phyloP scores from a whole-genome alignment of 2,329 filamentous ascomycete species.

The Apiospora malaysiana region DNA sequence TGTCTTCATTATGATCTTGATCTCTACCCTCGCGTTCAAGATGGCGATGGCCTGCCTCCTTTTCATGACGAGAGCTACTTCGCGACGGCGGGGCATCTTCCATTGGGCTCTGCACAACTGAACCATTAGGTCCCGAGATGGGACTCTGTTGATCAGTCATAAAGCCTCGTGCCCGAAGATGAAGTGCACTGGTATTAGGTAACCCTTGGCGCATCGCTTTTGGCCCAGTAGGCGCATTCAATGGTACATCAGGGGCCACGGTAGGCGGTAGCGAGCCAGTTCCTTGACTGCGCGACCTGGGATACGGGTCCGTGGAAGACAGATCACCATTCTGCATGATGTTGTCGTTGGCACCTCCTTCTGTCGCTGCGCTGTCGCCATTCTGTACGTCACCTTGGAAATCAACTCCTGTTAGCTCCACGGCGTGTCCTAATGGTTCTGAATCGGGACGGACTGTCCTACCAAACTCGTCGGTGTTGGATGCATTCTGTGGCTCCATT shows the following conservation, averaged over 20 bases:
- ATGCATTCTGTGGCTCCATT: conserved; percentile 31
- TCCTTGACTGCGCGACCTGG: conserved; percentile 35
- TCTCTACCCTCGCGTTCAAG: conserved; percentile 43
- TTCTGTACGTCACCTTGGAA: conserved; percentile 32
- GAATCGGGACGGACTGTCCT: conserved; percentile 40
- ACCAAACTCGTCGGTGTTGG: conserved; percentile 49
- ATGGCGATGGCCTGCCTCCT: conserved; percentile 42
- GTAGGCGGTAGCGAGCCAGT: conserved; percentile 33
- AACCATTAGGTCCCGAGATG: conserved; percentile 39
- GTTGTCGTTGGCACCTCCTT: conserved; percentile 27
- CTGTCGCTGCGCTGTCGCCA: conserved; percentile 30
- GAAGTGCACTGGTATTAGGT: conserved; percentile 78
- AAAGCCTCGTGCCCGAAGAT: conserved; percentile 61
- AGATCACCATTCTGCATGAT: conserved; percentile 40
- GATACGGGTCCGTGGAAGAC: conserved; percentile 39
- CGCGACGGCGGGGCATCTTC: conserved; percentile 47
- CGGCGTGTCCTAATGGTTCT: conserved; percentile 32
- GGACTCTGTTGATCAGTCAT: conserved; percentile 47
- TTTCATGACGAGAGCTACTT: conserved; percentile 53
- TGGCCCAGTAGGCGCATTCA: conserved; percentile 87
- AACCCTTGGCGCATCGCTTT: conserved; percentile 92
- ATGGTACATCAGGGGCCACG: conserved; percentile 51
- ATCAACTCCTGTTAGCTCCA: conserved; percentile 32
- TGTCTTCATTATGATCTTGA: conserved; percentile 36
- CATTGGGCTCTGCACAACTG: conserved; percentile 39